Conservation (phyloP, 2,329 filamentous ascomycete species). For the Apiospora malaysiana region DNA sequence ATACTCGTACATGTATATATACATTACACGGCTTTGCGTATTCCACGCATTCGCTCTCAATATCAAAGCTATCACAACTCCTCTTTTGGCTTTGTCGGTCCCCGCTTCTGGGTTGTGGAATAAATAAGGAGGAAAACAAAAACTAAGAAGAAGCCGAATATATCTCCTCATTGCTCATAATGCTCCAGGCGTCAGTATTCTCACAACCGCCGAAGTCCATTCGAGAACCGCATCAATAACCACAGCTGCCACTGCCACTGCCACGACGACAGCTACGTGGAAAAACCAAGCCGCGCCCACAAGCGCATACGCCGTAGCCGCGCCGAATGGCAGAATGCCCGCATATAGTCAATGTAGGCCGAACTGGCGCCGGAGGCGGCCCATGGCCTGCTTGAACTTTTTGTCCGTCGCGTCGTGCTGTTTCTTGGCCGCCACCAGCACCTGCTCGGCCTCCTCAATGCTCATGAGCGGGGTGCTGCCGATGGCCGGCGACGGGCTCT, state of each 20-base stretch:
- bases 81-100: background rate
- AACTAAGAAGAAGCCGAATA: background rate
- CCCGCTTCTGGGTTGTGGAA: background rate
- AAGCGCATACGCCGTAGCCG: conserved; percentile 4
- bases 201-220: conserved; percentile 2
- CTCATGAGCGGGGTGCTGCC: conserved; percentile 62
- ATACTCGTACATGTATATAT: conserved; percentile 11
- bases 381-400: conserved; percentile 40
- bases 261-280: conserved; percentile 14
- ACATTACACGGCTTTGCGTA: background rate
- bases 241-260: conserved; percentile 9
- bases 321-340: conserved; percentile 9
- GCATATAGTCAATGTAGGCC: conserved; percentile 27
- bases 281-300: conserved; percentile 14
- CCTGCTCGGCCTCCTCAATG: conserved; percentile 67
- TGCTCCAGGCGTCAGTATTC: background rate
- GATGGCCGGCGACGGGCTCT: conserved; percentile 41
- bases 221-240: conserved; percentile 17
- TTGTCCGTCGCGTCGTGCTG: conserved; percentile 42
- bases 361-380: conserved; percentile 36
- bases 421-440: conserved; percentile 46
- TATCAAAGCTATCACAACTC: background rate
- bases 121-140: background rate
- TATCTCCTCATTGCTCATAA: background rate
- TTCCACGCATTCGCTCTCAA: background rate